Base-by-base conservation (phyloP, 306 rosid genomes). In the Prunus davidiana region DNA sequence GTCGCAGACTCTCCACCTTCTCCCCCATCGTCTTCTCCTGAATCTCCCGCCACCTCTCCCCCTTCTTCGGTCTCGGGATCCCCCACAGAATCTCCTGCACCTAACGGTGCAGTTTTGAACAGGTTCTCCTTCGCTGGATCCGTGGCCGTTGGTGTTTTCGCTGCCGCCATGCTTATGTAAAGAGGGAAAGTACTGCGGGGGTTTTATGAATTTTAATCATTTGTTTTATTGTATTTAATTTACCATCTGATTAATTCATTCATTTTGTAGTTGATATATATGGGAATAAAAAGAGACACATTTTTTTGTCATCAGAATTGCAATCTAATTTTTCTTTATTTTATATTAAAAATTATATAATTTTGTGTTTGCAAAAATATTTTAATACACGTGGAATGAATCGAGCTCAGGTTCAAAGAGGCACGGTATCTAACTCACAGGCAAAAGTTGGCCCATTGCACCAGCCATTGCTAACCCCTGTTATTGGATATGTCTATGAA, bases 101-200 rank as follows among this genome's bases (percentile, higher is more conserved):
- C 82, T 1, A 56, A 25, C 19, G 64, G 66, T 11, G 84, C 73
- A 2, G 80, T 43, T 55, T 25, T 75, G 0, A 19, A 75, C 24
- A 25, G 79, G 0, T 50, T 84, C 43, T 15, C 81, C 27, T 25
- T 72, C 28, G 51, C 69, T 18, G 87, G 89, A 27, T 67, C 83
- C 49, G 15, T 75, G 45, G 83, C 87, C 49, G 56, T 71, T 16
- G 89, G 54, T 0, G 64, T 86, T 32, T 65, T 58, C 34, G 87
- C 84, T 3, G 72, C 72, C 5, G 83, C 65, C 69, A 66, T 83
- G 65, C 50, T 77, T 38, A 73, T 85, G 56, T 91, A 81, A 24
- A 66, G 20, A 14, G 20, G 49, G 55, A 43, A 7, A 30, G 49
- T 15, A 30, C 30, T 6, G 12, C 16, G 67, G 67, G 7, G 6